A percentile compares a stretch with the other conserved stretches of the same genome.
Conservation (phyloP, 495 filamentous ascomycete species). For the Neurospora sp. region DNA sequence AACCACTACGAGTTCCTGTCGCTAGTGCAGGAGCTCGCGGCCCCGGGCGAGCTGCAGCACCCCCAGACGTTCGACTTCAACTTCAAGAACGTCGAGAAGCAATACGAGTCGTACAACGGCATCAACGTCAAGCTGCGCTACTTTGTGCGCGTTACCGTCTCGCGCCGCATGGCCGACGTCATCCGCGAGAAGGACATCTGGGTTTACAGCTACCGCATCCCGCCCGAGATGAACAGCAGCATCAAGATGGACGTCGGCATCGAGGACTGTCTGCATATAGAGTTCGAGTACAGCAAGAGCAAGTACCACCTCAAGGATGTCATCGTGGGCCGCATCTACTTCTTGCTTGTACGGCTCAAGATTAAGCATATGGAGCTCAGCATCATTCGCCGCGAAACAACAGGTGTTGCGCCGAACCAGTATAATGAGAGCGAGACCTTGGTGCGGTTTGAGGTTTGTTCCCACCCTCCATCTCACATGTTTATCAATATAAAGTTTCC, state of each 20-base stretch:
- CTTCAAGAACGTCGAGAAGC: constrained; percentile 99
- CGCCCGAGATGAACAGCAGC: constrained; percentile 91
- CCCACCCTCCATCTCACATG: background rate
- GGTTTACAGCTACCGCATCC: constrained; percentile 98
- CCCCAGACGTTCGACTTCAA: constrained; percentile 99
- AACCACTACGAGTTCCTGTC: constrained; percentile 99
- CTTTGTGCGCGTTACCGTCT: constrained; percentile 94
- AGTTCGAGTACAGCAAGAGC: constrained; percentile 98
- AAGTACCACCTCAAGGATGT: constrained; percentile 99
- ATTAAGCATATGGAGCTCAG: constrained; percentile 99
- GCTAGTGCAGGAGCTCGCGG: constrained; percentile 88
- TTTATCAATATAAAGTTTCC: background rate
- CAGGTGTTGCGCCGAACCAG: constrained; percentile 97
- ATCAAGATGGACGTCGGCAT: constrained; percentile 99
- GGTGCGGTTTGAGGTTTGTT: constrained; percentile 84
- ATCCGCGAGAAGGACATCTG: constrained; percentile 99
- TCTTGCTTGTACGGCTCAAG: constrained; percentile 93
- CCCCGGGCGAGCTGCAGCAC: constrained; percentile 94
- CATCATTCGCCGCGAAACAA: constrained; percentile 95
- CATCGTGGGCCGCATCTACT: constrained; percentile 98
- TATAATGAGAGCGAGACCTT: constrained; percentile 99
- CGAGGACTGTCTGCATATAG: constrained; percentile 98
- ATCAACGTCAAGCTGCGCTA: constrained; percentile 99
- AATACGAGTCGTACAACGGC: constrained; percentile 99
- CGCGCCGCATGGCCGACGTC: constrained; percentile 92